Evolutionary conservation across 495 filamentous ascomycete genomes (phyloP), one percentile per base, ranked within the genome.

Genomic region (Ascodesmis nigricans): DNA sequence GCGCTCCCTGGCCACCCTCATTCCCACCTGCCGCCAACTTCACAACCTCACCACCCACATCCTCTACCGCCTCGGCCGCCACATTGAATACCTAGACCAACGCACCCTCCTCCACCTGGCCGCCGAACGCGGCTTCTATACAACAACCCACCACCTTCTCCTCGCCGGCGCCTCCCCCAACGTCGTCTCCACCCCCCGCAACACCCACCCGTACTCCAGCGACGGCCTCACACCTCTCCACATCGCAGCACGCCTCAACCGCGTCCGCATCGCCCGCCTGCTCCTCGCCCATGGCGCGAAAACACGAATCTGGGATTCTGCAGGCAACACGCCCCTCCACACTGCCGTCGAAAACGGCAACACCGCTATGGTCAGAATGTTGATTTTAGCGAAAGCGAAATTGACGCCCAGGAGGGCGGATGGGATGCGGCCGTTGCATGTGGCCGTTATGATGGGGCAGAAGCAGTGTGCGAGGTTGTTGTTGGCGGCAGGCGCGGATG

Each of bases 301-400:
- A 34, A 42, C 13, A 32, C n/a, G n/a, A n/a, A n/a, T n/a, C n/a
- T n/a, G n/a, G n/a, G n/a, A n/a, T n/a, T n/a, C n/a, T n/a, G n/a
- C 36, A 2, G 43, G 43, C 5, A 31, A 23, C 40, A 52, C 48
- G 17, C 43, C 43, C 7, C 47, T 52, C 14, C 43, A 46, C 20
- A 34, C 29, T 6, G 47, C 48, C 9, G 35, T n/a, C n/a, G n/a
- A n/a, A n/a, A n/a, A n/a, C n/a, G n/a, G n/a, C n/a, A n/a, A n/a
- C n/a, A n/a, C n/a, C n/a, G n/a, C n/a, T n/a, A n/a, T n/a, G n/a
- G n/a, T n/a, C n/a, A n/a, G n/a, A n/a, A n/a, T n/a, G n/a, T n/a
- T n/a, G n/a, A n/a, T n/a, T n/a, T n/a, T n/a, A n/a, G n/a, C n/a
- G n/a, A n/a, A n/a, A n/a, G n/a, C n/a, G n/a, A n/a, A n/a, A n/a